phyloP scores from a whole-genome alignment of 2,329 filamentous ascomycete species.

The Ascochyta koolunga region DNA sequence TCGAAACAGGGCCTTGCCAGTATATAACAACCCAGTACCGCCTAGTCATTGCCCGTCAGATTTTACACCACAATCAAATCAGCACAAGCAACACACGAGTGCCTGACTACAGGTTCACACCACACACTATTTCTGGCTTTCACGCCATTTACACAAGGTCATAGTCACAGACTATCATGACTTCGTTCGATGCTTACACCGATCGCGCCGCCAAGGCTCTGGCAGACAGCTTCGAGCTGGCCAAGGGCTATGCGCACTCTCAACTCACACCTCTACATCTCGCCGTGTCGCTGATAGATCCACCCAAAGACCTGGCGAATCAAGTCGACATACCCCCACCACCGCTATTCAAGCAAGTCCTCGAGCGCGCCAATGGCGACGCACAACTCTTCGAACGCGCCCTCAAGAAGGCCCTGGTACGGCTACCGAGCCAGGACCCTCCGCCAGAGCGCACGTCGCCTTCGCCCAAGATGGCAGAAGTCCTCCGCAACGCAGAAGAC shows the following conservation, averaged over 20 bases:
- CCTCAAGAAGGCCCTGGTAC: slow-evolving; percentile 89
- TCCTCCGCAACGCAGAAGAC: slow-evolving; percentile 84
- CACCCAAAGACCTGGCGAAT: slow-evolving; percentile 75
- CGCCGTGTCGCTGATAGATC: slow-evolving; percentile 80
- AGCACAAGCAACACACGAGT: slow-evolving; percentile 16
- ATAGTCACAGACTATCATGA: slow-evolving; percentile 60
- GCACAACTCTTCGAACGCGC: slow-evolving; percentile 85
- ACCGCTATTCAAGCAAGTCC: slow-evolving; percentile 92
- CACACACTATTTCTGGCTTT: slow-evolving; percentile 20
- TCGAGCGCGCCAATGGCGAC: slow-evolving; percentile 93
- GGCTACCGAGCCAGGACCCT: slow-evolving; percentile 91
- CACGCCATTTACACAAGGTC: slow-evolving; percentile 25
- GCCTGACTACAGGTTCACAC: slow-evolving; percentile 20
- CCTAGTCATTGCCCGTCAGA: slow-evolving; percentile 15
- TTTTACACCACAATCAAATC: slow-evolving; percentile 16
- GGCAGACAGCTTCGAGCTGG: slow-evolving; percentile 84
- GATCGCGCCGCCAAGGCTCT: slow-evolving; percentile 90
- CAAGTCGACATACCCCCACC: slow-evolving; percentile 62
- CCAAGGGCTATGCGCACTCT: slow-evolving; percentile 87
- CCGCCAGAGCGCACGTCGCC: slow-evolving; percentile 88
- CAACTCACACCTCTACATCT: slow-evolving; percentile 91
- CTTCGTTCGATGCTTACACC: slow-evolving; percentile 86
- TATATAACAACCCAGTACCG: slow-evolving; percentile 33
- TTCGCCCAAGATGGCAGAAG: slow-evolving; percentile 79
- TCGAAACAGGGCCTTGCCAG: slow-evolving; percentile 5